Base-by-base conservation (phyloP, 2,329 filamentous ascomycete species). In the Fusarium sp. region DNA sequence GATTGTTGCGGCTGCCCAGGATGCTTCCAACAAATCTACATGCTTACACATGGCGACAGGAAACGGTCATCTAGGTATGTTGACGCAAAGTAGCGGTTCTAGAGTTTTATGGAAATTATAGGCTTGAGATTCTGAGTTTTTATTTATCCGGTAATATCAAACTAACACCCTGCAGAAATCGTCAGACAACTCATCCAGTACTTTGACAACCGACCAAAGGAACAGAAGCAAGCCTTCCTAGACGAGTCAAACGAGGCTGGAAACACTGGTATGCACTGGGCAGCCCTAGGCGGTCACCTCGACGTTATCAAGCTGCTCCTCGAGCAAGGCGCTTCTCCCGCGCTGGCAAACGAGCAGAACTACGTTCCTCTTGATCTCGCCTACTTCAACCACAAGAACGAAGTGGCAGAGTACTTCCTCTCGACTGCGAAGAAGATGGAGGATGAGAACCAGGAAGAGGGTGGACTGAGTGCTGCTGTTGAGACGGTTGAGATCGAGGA, bases 251-350 rank as follows among this genome's bases (percentile, higher is more conserved):
- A 99, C 75, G 83, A 88, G 65, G 90, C 92, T 45, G 94, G 94
- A 44, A 98, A 97, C 81, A 97, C 95, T 1, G 88, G 93, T 1
- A 83, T 99, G 59, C 96, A 99, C 81, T 98, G 94, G 94, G 95
- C 95, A 0, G 92, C 93, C 1, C 82, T 97, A 56, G 96, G 96
- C 55, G 94, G 94, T 2, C 94, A 97, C 74, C 82, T 98, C 4
- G 87, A 90, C 7, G 87, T 89, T 5, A 93, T 97, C 8, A 92
- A 94, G 81, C 80, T 89, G 1, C 85, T 99, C 14, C 84, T 97
- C 3, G 88, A 89, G 44, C 83, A 88, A 4, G 94, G 93, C 4
- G 94, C 94, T 2, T 90, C 93, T 60, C 89, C 94, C 6, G 89
- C 89, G 13, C 82, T 93, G 32, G 90, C 90, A 75, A 98, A 98